Evolutionary conservation across 495 filamentous ascomycete species (phyloP).

Genomic region (Penicillium daleae): DNA sequence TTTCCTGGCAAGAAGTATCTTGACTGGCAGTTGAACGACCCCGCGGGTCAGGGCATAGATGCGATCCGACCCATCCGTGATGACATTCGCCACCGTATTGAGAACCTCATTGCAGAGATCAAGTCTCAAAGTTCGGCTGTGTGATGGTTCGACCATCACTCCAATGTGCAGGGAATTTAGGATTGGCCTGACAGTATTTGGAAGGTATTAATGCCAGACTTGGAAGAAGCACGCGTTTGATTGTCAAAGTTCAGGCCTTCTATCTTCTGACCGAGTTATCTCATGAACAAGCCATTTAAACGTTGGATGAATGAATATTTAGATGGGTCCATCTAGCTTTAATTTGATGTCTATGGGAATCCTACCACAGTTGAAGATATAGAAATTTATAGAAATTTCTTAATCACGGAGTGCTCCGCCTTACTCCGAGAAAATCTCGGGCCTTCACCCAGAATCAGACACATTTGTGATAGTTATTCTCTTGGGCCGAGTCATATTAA

Average conservation of each 20-base stretch:
- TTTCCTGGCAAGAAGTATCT: slow-evolving; percentile 35
- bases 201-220: neutral
- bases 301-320: neutral
- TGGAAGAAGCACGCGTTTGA: neutral
- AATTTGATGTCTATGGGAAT: too few relatives aligned
- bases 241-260: neutral
- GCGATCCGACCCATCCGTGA: slow-evolving; percentile 27
- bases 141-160: neutral
- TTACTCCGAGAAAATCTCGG: too few relatives aligned
- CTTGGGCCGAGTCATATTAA: too few relatives aligned
- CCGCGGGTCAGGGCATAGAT: slow-evolving; percentile 28
- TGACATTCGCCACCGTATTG: slow-evolving; percentile 27
- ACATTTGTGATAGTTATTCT: too few relatives aligned
- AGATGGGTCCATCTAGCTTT: too few relatives aligned
- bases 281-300: neutral
- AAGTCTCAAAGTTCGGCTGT: slow-evolving; percentile 8
- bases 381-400: too few relatives aligned
- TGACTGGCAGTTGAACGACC: slow-evolving; percentile 36
- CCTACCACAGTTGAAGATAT: too few relatives aligned
- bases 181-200: neutral
- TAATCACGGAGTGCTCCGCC: too few relatives aligned
- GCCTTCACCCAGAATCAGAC: too few relatives aligned
- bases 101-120: slow-evolving; percentile 27
- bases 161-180: neutral
- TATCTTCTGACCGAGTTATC: neutral